Base-by-base conservation (phyloP, 805 yeast genomes). In the Brettanomyces anomalus region DNA sequence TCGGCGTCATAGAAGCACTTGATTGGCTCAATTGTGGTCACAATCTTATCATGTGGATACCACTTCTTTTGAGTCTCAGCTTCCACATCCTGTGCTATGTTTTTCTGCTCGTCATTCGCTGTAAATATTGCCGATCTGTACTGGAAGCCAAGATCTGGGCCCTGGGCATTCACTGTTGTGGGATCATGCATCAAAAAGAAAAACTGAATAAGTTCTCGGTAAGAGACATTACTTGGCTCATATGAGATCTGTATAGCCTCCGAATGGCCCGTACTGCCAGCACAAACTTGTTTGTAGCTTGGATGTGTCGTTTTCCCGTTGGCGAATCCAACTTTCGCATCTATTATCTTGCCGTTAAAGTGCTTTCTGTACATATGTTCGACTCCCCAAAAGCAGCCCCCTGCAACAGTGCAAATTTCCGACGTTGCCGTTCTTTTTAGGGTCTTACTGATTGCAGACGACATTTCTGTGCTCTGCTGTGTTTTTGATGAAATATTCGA, bases 121-220 rank as follows among this genome's bases (percentile, higher is more conserved):
- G 81, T 69, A 62, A 79, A 86, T 10, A 93, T 73, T 2, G 81
- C 96, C 15, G 90, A 80, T 54, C 97, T 75, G 66, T 90, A 90
- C 61, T 93, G 97, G 1, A 90, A 77, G 8, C 98, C 98, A 7
- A 54, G 53, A 56, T 90, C 97, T 16, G 85, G 84, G 3, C 98
- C 98, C 62, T 93, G 97, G 2, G 74, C 57, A 55, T 89, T 78
- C 42, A 72, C 47, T 2, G 88, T 81, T 2, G 97, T 93, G 39
- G 98, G 97, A 62, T 93, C 97, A 61, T 90, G 98, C 60, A 87
- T 86, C 54, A 82, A 71, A 68, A 87, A 89, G 68, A 90, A 93
- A 52, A 89, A 85, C 43, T 81, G 89, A 36, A 86, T 63, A 37
- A 90, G 64, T 24, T 82, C 85, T 43, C 64, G 73, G 53, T 78